Conservation (phyloP, 1,139 yeast genomes). For the Insectozyma bohioensis region DNA sequence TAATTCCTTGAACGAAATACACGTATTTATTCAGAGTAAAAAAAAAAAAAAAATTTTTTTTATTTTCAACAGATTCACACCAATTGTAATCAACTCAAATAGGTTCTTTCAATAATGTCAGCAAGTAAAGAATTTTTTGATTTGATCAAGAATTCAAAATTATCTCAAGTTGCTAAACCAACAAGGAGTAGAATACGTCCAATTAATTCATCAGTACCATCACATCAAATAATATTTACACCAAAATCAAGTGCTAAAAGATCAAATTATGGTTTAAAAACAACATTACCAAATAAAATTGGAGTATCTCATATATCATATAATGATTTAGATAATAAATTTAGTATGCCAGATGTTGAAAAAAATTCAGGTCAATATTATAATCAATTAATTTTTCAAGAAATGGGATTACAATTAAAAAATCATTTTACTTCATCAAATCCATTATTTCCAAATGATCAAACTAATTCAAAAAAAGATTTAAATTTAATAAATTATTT, state of each 20-base stretch:
- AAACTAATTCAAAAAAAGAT: conserved; percentile 21
- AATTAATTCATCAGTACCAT: conserved; percentile 29
- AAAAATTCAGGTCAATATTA: conserved; percentile 41
- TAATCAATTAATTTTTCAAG: conserved; percentile 44
- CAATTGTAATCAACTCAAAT: too few species aligned
- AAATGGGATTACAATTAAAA: conserved; percentile 38
- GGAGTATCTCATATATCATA: conserved; percentile 44
- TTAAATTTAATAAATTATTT: conserved; percentile 33
- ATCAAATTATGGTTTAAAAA: conserved; percentile 46
- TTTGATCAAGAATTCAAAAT: conserved; percentile 43
- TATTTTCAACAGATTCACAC: too few species aligned
- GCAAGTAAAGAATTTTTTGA: conserved; percentile 22
- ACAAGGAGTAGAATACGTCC: conserved; percentile 34
- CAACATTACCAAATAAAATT: conserved; percentile 43
- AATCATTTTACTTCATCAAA: conserved; percentile 29
- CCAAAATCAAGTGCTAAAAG: conserved; percentile 44
- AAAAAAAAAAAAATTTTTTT: conserved; percentile 2
- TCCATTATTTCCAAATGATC: conserved; percentile 33
- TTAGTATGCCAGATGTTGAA: conserved; percentile 50
- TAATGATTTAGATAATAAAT: conserved; percentile 45
- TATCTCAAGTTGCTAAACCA: conserved; percentile 50
- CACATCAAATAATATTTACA: conserved; percentile 46
- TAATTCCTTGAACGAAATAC: background rate
- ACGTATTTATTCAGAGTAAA: too few species aligned
- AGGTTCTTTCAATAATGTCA: too few species aligned